Evolutionary conservation across 2,329 filamentous ascomycete species (phyloP).

Genomic region (Pezicula rhizophila): DNA sequence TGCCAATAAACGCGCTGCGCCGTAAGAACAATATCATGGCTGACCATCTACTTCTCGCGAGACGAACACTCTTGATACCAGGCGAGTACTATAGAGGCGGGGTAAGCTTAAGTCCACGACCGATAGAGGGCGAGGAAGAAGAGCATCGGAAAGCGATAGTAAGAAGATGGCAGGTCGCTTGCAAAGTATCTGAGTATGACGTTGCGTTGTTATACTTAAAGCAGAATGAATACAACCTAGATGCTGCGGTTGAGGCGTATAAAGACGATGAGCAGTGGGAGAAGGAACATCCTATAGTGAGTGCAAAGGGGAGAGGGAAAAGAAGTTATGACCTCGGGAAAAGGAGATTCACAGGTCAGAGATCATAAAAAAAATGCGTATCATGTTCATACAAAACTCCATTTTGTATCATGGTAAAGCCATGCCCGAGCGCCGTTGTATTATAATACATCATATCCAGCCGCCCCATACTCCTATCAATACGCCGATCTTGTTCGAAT

Average conservation of each 20-base stretch:
- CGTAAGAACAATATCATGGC: conserved; percentile 63
- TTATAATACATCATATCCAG: conserved; percentile 16
- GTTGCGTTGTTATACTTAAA: conserved; percentile 70
- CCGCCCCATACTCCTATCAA: conserved; percentile 15
- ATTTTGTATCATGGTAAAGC: background rate
- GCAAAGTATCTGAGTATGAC: conserved; percentile 72
- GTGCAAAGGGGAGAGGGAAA: conserved; percentile 36
- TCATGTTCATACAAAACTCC: background rate
- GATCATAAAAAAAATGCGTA: conserved; percentile 7
- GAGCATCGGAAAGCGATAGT: conserved; percentile 65
- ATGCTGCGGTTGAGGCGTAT: conserved; percentile 56
- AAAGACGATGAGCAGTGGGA: conserved; percentile 74
- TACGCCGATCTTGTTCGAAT: conserved; percentile 53
- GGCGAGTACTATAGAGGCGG: conserved; percentile 62
- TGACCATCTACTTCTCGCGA: conserved; percentile 64
- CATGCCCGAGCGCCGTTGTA: conserved; percentile 8
- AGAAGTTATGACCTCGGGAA: conserved; percentile 26
- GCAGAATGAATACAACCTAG: conserved; percentile 61
- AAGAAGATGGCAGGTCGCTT: conserved; percentile 71
- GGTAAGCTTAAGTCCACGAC: conserved; percentile 61
- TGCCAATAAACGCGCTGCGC: conserved; percentile 58
- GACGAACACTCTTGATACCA: conserved; percentile 66
- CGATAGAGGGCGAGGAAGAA: conserved; percentile 69
- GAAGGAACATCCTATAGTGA: conserved; percentile 54
- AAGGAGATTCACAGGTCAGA: conserved; percentile 25